Conservation (phyloP, 495 filamentous ascomycete genomes). For the Tuber borchii region DNA sequence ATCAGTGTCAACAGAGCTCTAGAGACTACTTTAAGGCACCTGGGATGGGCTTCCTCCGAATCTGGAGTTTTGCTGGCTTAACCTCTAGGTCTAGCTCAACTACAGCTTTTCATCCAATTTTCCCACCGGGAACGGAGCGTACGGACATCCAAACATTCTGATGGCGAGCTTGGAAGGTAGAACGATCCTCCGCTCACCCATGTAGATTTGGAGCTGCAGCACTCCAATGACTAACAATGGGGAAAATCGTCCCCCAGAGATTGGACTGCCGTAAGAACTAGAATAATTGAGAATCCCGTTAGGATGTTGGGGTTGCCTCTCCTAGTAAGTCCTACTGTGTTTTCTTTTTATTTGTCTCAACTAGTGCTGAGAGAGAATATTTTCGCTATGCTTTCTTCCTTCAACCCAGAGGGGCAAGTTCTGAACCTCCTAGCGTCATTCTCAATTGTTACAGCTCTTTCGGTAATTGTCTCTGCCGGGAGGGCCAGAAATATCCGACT, state of each 20-base stretch:
- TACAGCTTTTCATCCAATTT: constrained; percentile 23
- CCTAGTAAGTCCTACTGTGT: too few species aligned
- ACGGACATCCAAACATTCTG: background rate
- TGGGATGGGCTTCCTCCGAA: constrained; percentile 61
- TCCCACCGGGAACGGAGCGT: background rate
- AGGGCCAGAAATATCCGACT: constrained; percentile 55
- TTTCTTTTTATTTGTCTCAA: too few species aligned
- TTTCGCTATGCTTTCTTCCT: too few species aligned
- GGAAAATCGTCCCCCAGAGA: constrained; percentile 57
- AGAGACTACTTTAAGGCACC: constrained; percentile 47
- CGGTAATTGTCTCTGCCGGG: constrained; percentile 53
- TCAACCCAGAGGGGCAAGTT: too few species aligned
- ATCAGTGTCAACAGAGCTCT: constrained; percentile 58
- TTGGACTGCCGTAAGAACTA: constrained; percentile 50
- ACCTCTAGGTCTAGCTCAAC: constrained; percentile 49
- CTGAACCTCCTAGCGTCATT: too few species aligned
- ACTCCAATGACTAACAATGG: constrained; percentile 62
- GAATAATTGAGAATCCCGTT: too few species aligned
- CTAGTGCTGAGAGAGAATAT: too few species aligned
- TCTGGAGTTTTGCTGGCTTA: constrained; percentile 67
- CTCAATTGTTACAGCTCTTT: too few species aligned
- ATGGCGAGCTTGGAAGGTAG: background rate
- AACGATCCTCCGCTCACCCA: constrained; percentile 29
- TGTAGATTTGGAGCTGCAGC: constrained; percentile 52
- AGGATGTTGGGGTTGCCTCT: too few species aligned